phyloP scores from a whole-genome alignment of 2,329 filamentous ascomycete genomes.

The Penicillium hesseltinei region DNA sequence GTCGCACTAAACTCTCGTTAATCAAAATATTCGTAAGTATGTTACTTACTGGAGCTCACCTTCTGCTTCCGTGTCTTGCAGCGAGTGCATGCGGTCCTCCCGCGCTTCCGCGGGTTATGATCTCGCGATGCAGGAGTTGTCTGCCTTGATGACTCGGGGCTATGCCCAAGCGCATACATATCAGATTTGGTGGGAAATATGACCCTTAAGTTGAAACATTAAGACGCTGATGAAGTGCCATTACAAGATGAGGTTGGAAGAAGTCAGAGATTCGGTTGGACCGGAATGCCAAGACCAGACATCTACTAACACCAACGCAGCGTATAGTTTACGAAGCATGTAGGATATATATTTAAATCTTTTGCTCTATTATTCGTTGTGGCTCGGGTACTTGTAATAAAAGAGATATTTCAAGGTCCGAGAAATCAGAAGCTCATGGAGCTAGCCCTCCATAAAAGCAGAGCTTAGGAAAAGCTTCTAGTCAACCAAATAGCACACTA shows the following conservation, averaged over 20 bases:
- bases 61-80: slow-evolving; percentile 49
- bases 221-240: not conserved
- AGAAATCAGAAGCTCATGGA: not conserved
- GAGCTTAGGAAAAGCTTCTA: not conserved
- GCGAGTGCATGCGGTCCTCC: slow-evolving; percentile 47
- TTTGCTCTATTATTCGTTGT: not conserved
- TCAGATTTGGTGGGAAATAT: not conserved
- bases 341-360: not conserved
- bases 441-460: not conserved
- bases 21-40: not conserved
- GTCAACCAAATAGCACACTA: not conserved
- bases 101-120: slow-evolving; percentile 46
- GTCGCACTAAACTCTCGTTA: slow-evolving; percentile 38
- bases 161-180: slow-evolving; percentile 20
- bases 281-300: slow-evolving; percentile 7
- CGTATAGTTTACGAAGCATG: not conserved
- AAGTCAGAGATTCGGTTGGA: slow-evolving; percentile 4
- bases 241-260: not conserved
- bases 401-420: too few species aligned
- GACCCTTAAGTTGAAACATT: not conserved
- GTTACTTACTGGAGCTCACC: slow-evolving; percentile 23
- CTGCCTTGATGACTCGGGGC: slow-evolving; percentile 21
- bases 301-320: not conserved
- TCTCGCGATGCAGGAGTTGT: slow-evolving; percentile 29
- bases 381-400: not conserved